Evolutionary conservation across 345 rosid genomes (phyloP).

Genomic region (Camelina hispida): DNA sequence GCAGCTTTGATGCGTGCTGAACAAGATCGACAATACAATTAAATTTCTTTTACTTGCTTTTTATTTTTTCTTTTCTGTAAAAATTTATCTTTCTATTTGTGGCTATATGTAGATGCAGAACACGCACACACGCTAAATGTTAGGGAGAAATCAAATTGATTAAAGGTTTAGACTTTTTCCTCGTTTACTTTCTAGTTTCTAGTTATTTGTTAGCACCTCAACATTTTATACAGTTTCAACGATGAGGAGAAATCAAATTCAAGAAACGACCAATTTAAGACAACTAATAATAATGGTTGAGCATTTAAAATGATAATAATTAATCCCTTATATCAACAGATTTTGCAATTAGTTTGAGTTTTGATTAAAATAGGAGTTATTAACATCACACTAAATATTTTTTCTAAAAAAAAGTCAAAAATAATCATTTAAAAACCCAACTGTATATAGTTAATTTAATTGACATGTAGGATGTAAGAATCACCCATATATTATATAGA

Average conservation of each 20-base stretch:
- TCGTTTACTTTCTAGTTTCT: conserved; percentile 26
- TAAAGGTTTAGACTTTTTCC: conserved; percentile 29
- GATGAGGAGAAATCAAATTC: conserved; percentile 15
- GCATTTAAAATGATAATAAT: not conserved
- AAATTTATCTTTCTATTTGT: not conserved
- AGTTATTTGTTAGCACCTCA: conserved; percentile 4
- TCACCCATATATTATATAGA: not conserved
- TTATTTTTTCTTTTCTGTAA: not conserved
- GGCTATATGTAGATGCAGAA: conserved; percentile 21
- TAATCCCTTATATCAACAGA: not conserved
- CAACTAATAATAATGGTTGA: not conserved
- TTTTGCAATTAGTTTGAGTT: not conserved
- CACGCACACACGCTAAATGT: conserved; percentile 5
- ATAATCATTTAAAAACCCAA: not conserved
- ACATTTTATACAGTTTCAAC: conserved; percentile 2
- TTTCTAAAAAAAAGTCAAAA: not conserved
- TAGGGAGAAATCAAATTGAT: conserved; percentile 1
- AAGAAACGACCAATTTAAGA: conserved; percentile 11
- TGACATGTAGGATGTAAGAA: conserved; percentile 19
- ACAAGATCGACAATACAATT: conserved; percentile 10
- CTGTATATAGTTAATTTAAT: conserved; percentile 14
- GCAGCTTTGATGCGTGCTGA: conserved; percentile 2
- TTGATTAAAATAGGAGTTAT: not conserved
- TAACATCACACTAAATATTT: not conserved
- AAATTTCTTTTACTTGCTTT: not conserved